A percentile compares a stretch with the other conserved stretches of the same genome.
Conservation (phyloP, 768 basidiomycete species). For the Zangia roseola region DNA sequence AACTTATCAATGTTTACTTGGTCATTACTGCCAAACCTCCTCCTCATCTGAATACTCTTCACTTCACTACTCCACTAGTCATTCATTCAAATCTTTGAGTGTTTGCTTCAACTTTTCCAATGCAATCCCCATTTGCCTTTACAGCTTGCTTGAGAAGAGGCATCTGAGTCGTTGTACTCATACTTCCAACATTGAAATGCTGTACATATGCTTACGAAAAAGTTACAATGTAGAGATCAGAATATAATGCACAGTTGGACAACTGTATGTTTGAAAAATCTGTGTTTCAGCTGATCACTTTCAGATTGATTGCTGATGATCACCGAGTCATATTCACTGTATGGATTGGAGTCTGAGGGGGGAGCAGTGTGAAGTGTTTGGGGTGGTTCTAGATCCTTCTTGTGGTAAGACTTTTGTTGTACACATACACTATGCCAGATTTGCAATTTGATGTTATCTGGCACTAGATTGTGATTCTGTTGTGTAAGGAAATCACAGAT, state of each 20-base stretch:
- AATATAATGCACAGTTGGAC: conserved; percentile 20
- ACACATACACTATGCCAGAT: conserved; percentile 28
- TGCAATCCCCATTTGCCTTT: conserved; percentile 6
- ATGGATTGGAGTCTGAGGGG: conserved; percentile 5
- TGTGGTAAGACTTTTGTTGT: conserved; percentile 26
- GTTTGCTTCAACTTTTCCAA: no score
- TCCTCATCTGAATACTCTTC: no score
- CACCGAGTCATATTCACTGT: conserved; percentile 13
- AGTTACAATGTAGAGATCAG: background rate
- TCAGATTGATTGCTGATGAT: conserved; percentile 9
- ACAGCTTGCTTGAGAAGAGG: conserved; percentile 21
- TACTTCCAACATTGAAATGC: conserved; percentile 14
- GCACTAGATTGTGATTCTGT: background rate
- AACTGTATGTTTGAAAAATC: conserved; percentile 16
- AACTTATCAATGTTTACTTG: no score
- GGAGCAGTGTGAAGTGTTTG: background rate
- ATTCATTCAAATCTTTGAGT: no score
- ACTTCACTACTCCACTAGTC: no score
- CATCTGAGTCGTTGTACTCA: conserved; percentile 20
- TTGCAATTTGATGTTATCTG: conserved; percentile 13
- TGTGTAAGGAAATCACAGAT: background rate
- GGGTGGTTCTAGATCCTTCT: conserved; percentile 14
- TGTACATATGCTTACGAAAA: conserved; percentile 29
- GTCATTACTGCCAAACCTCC: no score
- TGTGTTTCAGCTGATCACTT: conserved; percentile 12